Evolutionary conservation across 768 basidiomycete species (phyloP), one percentile per base, ranked within the genome.

Genomic region (Boletus eberwhitei): DNA sequence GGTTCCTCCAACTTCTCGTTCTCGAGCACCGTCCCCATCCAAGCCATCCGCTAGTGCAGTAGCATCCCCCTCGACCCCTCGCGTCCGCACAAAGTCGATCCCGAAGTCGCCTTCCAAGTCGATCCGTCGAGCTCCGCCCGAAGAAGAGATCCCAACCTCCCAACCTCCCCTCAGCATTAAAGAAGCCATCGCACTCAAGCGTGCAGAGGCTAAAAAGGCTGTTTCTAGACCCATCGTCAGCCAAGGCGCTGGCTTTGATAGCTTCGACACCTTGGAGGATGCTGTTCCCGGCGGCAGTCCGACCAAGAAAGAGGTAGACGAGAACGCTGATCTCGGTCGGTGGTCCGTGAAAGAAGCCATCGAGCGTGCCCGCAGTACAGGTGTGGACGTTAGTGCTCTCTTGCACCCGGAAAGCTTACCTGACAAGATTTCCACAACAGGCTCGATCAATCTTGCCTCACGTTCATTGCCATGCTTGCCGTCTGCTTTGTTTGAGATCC

Each of bases 181-280:
- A 61, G 90, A 90, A 57, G 86, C 84, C 14, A 90, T 93, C 64
- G 90, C 90, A 2, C 73, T 89, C 42, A 88, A 82, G 57, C 77
- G 90, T 40, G 88, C 90, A 0, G 87, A 90, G 64, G 87, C 85
- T 0, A 90, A 86, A 73, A 91, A 89, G 63, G 73, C 77, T 3
- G 50, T 58, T 8, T 37, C 57, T 17, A 60, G 57, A 44, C 51
- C 50, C 69, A 74, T 44, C 51, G 50, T 50, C 60, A 21, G 67
- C 66, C 58, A 57, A n/a, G 59, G 60, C 1, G 49, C 51, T 21
- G 69, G 67, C 22, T 60, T 74, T 8, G 74, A 71, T 59, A 69
- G 66, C 48, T 71, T 80, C 19, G 72, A 69, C 12, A 70, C 66
- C 19, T 61, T 84, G 37, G 83, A 83, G 59, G 81, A 86, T 56